A percentile compares a stretch with the other conserved stretches of the same genome.
phyloP scores from a whole-genome alignment of 176 grass and related monocot genomes.

The Rhynchospora breviuscula region DNA sequence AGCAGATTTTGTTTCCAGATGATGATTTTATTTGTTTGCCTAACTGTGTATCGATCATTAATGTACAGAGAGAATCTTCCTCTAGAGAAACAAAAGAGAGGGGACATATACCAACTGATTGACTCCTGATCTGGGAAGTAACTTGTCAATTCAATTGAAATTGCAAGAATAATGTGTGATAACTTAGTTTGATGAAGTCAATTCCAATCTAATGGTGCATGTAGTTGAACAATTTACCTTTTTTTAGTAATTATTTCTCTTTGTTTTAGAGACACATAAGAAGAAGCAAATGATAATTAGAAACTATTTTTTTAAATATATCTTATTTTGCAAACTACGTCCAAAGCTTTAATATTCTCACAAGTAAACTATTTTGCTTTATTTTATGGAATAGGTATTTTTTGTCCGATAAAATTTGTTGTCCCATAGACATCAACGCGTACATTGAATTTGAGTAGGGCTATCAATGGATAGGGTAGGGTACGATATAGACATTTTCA shows the following conservation, averaged over 20 bases:
- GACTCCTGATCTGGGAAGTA: conserved; percentile 27
- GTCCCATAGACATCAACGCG: not conserved
- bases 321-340: not conserved
- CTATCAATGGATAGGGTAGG: no score
- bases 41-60: not conserved
- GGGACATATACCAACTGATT: conserved; percentile 44
- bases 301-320: not conserved
- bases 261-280: not conserved
- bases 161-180: not conserved
- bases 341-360: not conserved
- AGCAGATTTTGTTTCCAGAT: not conserved
- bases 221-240: not conserved
- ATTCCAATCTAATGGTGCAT: not conserved
- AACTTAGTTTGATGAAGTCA: not conserved
- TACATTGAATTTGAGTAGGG: not conserved
- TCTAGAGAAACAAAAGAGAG: conserved; percentile 39
- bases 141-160: not conserved
- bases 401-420: not conserved
- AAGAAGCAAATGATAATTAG: not conserved
- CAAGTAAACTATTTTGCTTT: not conserved
- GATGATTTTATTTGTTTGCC: not conserved
- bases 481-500: no score
- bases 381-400: not conserved
- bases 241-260: not conserved
- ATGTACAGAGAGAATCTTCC: conserved; percentile 51